Percentiles rank a stretch among this genome's conserved stretches.
Conservation (phyloP, 495 filamentous ascomycete genomes). For the Podospora bellae-mahoneyi region DNA sequence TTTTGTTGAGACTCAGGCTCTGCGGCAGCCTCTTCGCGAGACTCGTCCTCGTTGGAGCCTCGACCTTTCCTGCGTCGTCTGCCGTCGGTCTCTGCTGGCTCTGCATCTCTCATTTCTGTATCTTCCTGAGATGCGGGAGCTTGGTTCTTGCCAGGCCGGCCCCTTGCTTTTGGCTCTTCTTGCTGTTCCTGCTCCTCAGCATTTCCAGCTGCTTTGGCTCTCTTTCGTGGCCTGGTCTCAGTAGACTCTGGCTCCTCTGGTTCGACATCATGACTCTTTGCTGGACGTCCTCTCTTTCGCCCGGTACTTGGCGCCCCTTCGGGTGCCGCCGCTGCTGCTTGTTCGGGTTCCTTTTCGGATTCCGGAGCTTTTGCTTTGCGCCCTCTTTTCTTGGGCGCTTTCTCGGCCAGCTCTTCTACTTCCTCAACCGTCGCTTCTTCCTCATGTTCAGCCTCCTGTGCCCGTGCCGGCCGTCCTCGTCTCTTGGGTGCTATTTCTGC, state of each 20-base stretch:
- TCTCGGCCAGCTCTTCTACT: not conserved
- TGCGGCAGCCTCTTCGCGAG: slow-evolving; percentile 6
- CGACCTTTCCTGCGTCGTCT: slow-evolving; percentile 17
- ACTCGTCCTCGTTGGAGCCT: slow-evolving; percentile 12
- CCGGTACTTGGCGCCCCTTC: not conserved
- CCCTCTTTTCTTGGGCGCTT: slow-evolving; percentile 22
- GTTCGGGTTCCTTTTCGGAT: not conserved
- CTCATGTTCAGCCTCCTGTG: not conserved
- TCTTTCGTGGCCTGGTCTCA: slow-evolving; percentile 23
- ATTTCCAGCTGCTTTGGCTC: not conserved
- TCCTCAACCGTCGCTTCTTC: not conserved
- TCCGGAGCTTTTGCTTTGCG: slow-evolving; percentile 6
- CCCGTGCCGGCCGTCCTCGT: slow-evolving; percentile 15
- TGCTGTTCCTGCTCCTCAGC: slow-evolving; percentile 6
- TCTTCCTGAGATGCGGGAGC: not conserved
- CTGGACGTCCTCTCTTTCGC: slow-evolving; percentile 23
- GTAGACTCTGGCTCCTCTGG: not conserved
- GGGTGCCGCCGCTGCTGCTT: not conserved
- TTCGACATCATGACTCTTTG: slow-evolving; percentile 13
- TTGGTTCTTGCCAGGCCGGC: not conserved
- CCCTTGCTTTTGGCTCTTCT: slow-evolving; percentile 4
- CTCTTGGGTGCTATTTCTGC: slow-evolving; percentile 12
- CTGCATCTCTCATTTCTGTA: not conserved
- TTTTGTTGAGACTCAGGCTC: slow-evolving; percentile 4
- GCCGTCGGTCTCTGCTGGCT: slow-evolving; percentile 4